Conservation (phyloP, 163 green algal genomes). For the Scenedesmus sp. region DNA sequence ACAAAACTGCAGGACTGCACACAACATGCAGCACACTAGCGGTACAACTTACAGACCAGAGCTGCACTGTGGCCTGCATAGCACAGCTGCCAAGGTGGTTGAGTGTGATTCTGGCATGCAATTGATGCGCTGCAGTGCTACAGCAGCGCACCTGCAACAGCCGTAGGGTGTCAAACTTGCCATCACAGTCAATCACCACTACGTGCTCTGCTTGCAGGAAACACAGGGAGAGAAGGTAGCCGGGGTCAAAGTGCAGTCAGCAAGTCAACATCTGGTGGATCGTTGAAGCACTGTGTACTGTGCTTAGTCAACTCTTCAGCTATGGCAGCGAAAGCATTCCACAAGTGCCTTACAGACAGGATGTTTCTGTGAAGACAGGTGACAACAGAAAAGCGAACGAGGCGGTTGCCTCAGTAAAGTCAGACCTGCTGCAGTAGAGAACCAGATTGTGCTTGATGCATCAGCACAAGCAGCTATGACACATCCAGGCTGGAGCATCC, state of each 20-base stretch:
- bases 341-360: too few relatives aligned
- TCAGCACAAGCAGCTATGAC: neutral
- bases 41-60: neutral
- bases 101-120: neutral
- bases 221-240: neutral
- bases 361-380: too few relatives aligned
- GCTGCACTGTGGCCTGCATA: neutral
- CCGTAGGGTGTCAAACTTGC: conserved; percentile 61
- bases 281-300: neutral
- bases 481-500: neutral
- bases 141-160: conserved; percentile 50
- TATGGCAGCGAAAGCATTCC: too few relatives aligned
- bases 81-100: neutral
- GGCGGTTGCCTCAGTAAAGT: too few relatives aligned
- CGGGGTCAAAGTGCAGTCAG: neutral
- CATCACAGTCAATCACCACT: conserved; percentile 61
- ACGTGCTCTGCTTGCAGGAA: conserved; percentile 43
- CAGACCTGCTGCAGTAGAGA: neutral
- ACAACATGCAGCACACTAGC: neutral
- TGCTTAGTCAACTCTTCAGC: too few relatives aligned
- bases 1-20: neutral
- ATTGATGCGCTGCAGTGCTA: neutral
- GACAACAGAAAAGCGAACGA: too few relatives aligned
- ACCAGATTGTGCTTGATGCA: neutral
- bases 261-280: neutral